Evolutionary conservation across 495 filamentous ascomycete genomes (phyloP), one percentile per base, ranked within the genome.

Genomic region (Pyronema domesticum): DNA sequence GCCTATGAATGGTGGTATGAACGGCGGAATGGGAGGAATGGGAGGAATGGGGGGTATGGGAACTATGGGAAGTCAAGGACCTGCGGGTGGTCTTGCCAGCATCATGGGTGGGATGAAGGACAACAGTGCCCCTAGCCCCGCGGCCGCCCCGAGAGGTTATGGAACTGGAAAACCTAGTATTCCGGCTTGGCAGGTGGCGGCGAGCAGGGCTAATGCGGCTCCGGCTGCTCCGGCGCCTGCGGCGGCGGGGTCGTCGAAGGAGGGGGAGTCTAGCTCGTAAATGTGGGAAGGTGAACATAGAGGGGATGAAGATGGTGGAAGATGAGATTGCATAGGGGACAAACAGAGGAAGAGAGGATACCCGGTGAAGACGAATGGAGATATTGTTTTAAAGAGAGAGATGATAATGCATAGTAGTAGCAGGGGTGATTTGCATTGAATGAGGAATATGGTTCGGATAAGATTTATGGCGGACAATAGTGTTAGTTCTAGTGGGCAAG

Each of bases 181-280:
- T 60, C 88, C 88, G 0, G 78, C 82, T 1, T 95, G 88, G 88
- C 88, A 95, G 69, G 77, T 94, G 78, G 80, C 82, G 14, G 78
- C 80, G 43, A 79, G 78, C 63, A 73, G 69, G 23, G 52, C 52
- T 7, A 54, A 54, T 30, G 45, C 52, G 1, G 37, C 52, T 5
- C 34, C 48, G n/a, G 19, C 35, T 18, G 58, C 60, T 1, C 55
- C 39, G 9, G 54, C 57, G 1, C 65, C 63, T 3, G n/a, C 55
- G 23, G 23, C 23, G 2, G 23, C 23, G 23, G 23, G 23, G 1
- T 30, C 23, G 5, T 30, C 23, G 5, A 30, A 30, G 23, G 23
- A 30, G 23, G 23, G 23, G 1, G 23, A 30, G 23, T 1, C 23
- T 30, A 30, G 23, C 23, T 30, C 23, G 23, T 30, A 30, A 5